phyloP scores from a whole-genome alignment of 768 basidiomycete genomes.

The Lentinula boryana region DNA sequence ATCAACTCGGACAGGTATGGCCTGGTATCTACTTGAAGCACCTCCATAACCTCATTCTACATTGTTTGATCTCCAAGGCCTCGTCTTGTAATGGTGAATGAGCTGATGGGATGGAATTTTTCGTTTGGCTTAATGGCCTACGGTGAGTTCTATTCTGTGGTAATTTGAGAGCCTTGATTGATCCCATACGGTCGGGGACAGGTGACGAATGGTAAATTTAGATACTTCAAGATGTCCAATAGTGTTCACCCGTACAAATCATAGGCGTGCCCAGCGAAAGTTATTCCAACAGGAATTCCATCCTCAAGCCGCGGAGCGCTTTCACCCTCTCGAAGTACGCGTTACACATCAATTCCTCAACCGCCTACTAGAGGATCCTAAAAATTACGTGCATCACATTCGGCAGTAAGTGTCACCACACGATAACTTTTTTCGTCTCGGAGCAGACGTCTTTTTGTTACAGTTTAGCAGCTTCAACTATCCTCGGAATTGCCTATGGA shows the following conservation, averaged over 20 bases:
- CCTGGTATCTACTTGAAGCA: not conserved
- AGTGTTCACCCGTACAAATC: not conserved
- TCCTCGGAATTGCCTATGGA: conserved; percentile 21
- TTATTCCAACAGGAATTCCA: conserved; percentile 19
- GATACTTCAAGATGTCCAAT: not conserved
- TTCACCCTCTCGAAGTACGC: conserved; percentile 15
- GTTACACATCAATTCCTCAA: conserved; percentile 18
- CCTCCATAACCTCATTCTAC: not conserved
- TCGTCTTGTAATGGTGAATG: conserved; percentile 10
- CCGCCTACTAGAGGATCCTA: conserved; percentile 14
- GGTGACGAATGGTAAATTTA: conserved; percentile 12
- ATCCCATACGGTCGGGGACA: not conserved
- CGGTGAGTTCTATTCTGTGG: conserved; percentile 5
- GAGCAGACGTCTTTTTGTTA: not conserved
- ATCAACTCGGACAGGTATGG: conserved; percentile 30
- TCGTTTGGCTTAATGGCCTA: conserved; percentile 16
- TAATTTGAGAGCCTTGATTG: not conserved
- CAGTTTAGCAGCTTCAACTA: conserved; percentile 19
- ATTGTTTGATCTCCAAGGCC: conserved; percentile 2
- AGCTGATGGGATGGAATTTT: conserved; percentile 17
- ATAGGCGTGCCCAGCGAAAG: conserved; percentile 19
- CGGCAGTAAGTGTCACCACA: conserved; percentile 7
- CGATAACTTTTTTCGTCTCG: not conserved
- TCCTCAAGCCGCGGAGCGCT: conserved; percentile 10
- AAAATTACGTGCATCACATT: conserved; percentile 12